phyloP scores from a whole-genome alignment of 352 stramenopile species.

The Phytophthora colocasiae region DNA sequence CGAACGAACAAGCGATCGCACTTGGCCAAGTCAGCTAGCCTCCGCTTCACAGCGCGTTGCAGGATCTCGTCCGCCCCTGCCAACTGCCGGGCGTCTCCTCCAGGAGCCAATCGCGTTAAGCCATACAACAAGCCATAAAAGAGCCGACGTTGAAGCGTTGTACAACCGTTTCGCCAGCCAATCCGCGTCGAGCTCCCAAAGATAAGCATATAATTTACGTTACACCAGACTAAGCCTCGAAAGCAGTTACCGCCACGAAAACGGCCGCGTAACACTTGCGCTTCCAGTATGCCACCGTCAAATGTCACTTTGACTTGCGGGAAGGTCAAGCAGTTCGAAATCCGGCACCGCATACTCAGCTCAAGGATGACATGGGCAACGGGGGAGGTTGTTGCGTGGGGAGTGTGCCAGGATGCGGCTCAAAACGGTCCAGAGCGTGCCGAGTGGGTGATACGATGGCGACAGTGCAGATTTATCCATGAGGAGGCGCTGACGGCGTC shows the following conservation, averaged over 20 bases:
- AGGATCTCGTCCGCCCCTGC: neutral
- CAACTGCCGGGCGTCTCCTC: neutral
- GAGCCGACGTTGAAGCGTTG: conserved; percentile 26
- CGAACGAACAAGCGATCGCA: conserved; percentile 1
- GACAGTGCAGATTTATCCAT: conserved; percentile 26
- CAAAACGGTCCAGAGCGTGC: conserved; percentile 1
- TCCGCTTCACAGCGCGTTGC: neutral
- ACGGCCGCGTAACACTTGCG: neutral
- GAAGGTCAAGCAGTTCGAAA: neutral
- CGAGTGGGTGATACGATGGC: conserved; percentile 16
- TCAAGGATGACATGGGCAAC: neutral
- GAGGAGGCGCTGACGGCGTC: conserved; percentile 3
- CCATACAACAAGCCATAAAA: conserved; percentile 6
- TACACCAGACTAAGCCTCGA: conserved; percentile 2
- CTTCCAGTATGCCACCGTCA: conserved; percentile 1
- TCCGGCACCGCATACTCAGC: neutral
- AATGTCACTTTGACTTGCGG: no score
- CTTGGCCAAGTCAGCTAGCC: no score
- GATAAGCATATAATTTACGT: conserved; percentile 30
- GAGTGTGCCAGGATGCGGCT: conserved; percentile 5
- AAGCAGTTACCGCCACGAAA: conserved; percentile 6
- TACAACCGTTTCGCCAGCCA: conserved; percentile 4
- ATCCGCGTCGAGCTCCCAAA: conserved; percentile 4
- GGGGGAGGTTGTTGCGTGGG: neutral
- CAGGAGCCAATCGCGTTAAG: conserved; percentile 3